Evolutionary conservation across 176 grass and related monocot species (phyloP), one percentile per base, ranked within the genome.

Genomic region (Cenchrus americanus): DNA sequence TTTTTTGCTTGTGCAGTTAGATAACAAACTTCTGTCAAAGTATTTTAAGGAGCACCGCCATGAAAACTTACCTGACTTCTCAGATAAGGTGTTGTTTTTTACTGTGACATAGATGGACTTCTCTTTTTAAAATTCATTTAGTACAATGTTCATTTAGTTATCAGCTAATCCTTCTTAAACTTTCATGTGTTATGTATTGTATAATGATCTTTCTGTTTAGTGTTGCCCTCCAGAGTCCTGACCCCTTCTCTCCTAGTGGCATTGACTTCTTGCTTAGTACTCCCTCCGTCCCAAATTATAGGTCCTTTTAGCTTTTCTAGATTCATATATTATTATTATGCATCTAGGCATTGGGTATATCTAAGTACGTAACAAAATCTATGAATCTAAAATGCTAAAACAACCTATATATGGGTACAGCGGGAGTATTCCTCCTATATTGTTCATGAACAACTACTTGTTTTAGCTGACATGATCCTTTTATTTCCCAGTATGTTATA

Each of bases 31-130:
- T 80, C 69, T 95, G 66, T 80, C 87, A 5, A 92, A 87, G 42
- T 98, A 98, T 87, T 98, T 98, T 81, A 93, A 95, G 80, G 96
- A 93, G 85, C 87, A 93, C 50, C 92, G 80, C 81, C 92, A 93
- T 86, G 91, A 93, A 63, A 92, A 92, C 73, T 82, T 98, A 63
- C 96, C 96, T 10, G 96, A 95, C 50, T 98, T 98, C 76, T 88
- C 89, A 37, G 87, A 95, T 48, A 98, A 98, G 96, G 96, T 95
- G 80, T 72, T 52, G 41, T 50, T 24, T 76, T 77, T 75, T 67
- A 67, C 58, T n/a, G 15, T 14, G 42, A 60, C 13, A 74, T 23
- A 61, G 49, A 66, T 66, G 22, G 10, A 70, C 17, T 63, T 77
- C 55, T 71, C 72, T 53, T 54, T 64, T 72, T 5, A 32, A 54